phyloP scores from a whole-genome alignment of 768 basidiomycete genomes.

The Suillus decipiens region DNA sequence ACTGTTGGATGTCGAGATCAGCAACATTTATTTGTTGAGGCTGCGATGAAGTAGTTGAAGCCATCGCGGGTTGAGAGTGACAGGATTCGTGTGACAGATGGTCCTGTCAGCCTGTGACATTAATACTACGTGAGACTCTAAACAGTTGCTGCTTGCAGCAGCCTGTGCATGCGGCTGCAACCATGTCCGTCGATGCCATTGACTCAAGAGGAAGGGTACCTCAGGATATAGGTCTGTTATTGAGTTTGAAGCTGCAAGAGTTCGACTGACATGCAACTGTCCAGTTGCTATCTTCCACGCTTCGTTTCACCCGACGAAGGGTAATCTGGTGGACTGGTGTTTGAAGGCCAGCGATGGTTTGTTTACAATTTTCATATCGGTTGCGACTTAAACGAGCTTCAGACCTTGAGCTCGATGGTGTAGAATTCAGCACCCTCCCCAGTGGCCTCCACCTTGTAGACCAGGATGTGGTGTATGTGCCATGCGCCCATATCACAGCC shows the following conservation, averaged over 20 bases:
- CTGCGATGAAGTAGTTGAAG: constrained; percentile 34
- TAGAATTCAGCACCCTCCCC: constrained; percentile 82
- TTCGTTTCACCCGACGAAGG: constrained; percentile 82
- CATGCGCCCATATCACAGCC: not conserved
- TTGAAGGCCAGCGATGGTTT: constrained; percentile 68
- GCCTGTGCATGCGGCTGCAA: constrained; percentile 21
- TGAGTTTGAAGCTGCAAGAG: not conserved
- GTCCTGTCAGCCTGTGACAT: constrained; percentile 19
- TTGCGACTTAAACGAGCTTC: constrained; percentile 8
- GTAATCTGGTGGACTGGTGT: constrained; percentile 80
- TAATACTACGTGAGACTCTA: constrained; percentile 16
- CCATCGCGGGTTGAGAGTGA: constrained; percentile 29
- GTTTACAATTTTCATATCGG: constrained; percentile 15
- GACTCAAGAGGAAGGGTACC: constrained; percentile 40
- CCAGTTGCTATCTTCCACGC: constrained; percentile 83
- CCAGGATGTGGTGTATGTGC: constrained; percentile 72
- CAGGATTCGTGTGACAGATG: constrained; percentile 16
- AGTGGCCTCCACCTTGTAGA: constrained; percentile 83
- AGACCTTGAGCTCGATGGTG: constrained; percentile 68
- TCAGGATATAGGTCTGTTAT: constrained; percentile 51
- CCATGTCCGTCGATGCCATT: constrained; percentile 27
- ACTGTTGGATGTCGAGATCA: constrained; percentile 84
- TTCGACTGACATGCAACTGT: not conserved
- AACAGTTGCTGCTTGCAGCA: constrained; percentile 14
- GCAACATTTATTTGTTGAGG: constrained; percentile 75